Percentiles rank a stretch among this genome's conserved stretches.
Evolutionary conservation across 371 early-diverging fungal species (phyloP).

Genomic region (Entomophthora muscae): DNA sequence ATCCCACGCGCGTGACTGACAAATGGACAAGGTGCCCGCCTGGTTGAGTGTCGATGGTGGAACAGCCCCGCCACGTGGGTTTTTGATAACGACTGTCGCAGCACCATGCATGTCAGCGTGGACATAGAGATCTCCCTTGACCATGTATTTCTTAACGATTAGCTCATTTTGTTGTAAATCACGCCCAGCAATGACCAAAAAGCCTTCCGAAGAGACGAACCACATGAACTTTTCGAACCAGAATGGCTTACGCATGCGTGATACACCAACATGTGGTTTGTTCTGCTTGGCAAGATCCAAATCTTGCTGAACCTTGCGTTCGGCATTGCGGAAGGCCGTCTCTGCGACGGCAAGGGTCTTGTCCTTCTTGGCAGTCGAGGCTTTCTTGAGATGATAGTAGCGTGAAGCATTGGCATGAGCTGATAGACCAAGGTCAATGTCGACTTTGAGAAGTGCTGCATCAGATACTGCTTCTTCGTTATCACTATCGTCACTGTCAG

Average conservation of each 20-base stretch:
- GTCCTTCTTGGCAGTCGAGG: constrained; percentile 65
- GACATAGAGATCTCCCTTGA: constrained; percentile 78
- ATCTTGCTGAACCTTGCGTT: constrained; percentile 70
- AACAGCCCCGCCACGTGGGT: constrained; percentile 46
- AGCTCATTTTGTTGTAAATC: constrained; percentile 96
- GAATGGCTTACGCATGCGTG: constrained; percentile 73
- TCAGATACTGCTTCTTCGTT: constrained; percentile 17
- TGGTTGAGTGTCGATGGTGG: constrained; percentile 85
- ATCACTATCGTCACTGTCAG: constrained; percentile 20
- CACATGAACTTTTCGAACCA: constrained; percentile 99
- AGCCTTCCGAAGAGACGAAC: constrained; percentile 92
- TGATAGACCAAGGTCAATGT: constrained; percentile 68
- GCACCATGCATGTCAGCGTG: constrained; percentile 96
- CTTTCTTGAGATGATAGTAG: constrained; percentile 73
- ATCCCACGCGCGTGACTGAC: constrained; percentile 96
- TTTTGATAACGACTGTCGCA: constrained; percentile 85
- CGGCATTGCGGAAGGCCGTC: constrained; percentile 76
- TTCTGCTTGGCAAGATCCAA: constrained; percentile 29
- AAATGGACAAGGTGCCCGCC: constrained; percentile 93
- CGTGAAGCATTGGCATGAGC: constrained; percentile 85
- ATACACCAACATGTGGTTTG: constrained; percentile 53
- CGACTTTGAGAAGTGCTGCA: constrained; percentile 20
- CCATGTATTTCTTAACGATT: constrained; percentile 76
- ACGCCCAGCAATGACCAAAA: constrained; percentile 89
- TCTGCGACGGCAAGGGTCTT: constrained; percentile 72